phyloP scores from a whole-genome alignment of 306 rosid genomes.

The Coriaria nepalensis region DNA sequence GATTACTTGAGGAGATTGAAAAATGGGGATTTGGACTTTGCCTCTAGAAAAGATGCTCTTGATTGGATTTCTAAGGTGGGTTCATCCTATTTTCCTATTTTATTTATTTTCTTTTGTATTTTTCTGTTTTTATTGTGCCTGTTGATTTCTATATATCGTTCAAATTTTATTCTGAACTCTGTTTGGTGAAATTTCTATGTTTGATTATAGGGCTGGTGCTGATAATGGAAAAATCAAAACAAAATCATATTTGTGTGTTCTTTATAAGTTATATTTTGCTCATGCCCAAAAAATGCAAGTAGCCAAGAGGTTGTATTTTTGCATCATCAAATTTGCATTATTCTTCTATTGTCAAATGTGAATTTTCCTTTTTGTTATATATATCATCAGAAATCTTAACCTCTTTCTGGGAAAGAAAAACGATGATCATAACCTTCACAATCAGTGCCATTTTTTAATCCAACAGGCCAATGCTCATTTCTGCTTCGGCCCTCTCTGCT shows the following conservation, averaged over 20 bases:
- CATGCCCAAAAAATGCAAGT: too few relatives aligned
- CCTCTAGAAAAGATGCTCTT: constrained; percentile 55
- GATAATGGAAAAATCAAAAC: too few relatives aligned
- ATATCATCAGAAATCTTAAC: too few relatives aligned
- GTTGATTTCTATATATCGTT: too few relatives aligned
- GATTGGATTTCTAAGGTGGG: constrained; percentile 87
- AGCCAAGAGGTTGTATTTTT: too few relatives aligned
- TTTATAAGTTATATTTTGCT: too few relatives aligned
- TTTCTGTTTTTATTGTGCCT: too few relatives aligned
- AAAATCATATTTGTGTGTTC: too few relatives aligned
- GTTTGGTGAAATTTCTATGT: too few relatives aligned
- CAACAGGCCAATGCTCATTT: constrained; percentile 61
- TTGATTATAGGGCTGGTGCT: too few relatives aligned
- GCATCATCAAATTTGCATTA: too few relatives aligned
- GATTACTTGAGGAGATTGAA: constrained; percentile 47
- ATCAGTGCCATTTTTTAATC: constrained; percentile 6
- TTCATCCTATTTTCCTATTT: constrained; percentile 2
- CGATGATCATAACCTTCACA: constrained; percentile 1
- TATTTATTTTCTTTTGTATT: not conserved
- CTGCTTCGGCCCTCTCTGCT: constrained; percentile 73
- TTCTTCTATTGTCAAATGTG: not conserved
- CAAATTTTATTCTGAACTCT: too few relatives aligned
- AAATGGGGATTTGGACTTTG: constrained; percentile 55
- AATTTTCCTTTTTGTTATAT: constrained; percentile 4
- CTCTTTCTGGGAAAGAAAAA: constrained; percentile 13